A percentile compares a stretch with the other conserved stretches of the same genome.
Conservation (phyloP, 495 filamentous ascomycete species). For the Terfezia claveryi region DNA sequence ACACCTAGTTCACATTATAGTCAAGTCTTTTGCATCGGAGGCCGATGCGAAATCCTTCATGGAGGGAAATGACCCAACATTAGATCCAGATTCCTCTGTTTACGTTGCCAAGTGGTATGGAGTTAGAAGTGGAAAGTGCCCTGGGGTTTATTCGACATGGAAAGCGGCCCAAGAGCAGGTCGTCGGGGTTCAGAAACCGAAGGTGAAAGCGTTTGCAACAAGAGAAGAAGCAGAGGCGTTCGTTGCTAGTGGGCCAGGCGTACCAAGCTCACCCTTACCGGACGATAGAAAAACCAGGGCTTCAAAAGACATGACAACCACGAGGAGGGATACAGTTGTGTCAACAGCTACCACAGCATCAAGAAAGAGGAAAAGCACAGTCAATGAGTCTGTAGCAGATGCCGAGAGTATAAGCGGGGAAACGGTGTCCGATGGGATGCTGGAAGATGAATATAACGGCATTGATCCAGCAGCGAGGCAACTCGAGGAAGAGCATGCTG, state of each 20-base stretch:
- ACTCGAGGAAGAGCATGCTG: neutral
- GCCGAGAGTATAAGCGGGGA: neutral
- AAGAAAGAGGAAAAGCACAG: neutral
- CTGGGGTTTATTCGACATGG: slow-evolving; percentile 85
- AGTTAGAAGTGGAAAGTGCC: slow-evolving; percentile 56
- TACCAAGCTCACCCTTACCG: neutral
- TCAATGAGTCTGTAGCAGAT: neutral
- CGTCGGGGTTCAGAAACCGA: slow-evolving; percentile 50
- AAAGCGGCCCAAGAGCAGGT: slow-evolving; percentile 54
- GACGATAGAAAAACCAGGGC: neutral
- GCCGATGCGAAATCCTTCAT: slow-evolving; percentile 63
- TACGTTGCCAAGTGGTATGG: slow-evolving; percentile 48
- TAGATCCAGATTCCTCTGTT: slow-evolving; percentile 19
- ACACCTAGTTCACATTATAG: slow-evolving; percentile 23
- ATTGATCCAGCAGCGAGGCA: neutral
- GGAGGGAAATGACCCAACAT: slow-evolving; percentile 32
- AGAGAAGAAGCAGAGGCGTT: slow-evolving; percentile 58
- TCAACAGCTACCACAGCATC: neutral
- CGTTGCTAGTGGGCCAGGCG: slow-evolving; percentile 27
- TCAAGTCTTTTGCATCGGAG: slow-evolving; percentile 59
- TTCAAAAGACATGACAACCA: neutral
- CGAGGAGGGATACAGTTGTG: neutral
- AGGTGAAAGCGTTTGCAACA: slow-evolving; percentile 52
- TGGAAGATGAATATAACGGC: neutral
- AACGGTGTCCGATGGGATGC: neutral